Base-by-base conservation (phyloP, 495 filamentous ascomycete genomes). In the Collariella sp. region DNA sequence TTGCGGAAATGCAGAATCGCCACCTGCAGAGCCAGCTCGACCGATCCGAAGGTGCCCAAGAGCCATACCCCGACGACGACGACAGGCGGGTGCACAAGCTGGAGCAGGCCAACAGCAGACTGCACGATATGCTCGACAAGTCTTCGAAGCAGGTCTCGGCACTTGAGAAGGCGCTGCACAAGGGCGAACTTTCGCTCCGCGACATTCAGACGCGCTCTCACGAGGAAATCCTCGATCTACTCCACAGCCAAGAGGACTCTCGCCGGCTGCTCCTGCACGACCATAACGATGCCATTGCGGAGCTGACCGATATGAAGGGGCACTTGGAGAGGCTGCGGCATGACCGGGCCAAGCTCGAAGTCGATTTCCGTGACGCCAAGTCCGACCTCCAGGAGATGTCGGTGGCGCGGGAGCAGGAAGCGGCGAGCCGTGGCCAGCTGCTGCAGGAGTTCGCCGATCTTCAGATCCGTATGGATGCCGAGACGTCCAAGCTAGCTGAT, bases 51-150 rank as follows among this genome's bases (percentile, higher is more conserved):
- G 79, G 77, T 0, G 79, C 82, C 1, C 63, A 69, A 2, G 81
- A 81, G 39, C 76, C 82, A 26, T 77, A 75, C 35, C 72, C 83
- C 44, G 88, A 96, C 48, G 86, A 96, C 48, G 86, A 95, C n/a
- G 91, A 84, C 58, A 79, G 85, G 51, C 85, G 93, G 0, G 83
- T 96, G 60, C 85, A 95, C 59, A 93, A 95, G 66, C 76, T 98
- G 13, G 91, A 97, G 66, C 84, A 89, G 55, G 93, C 87, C 56
- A 98, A 98, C 70, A 88, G 78, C 66, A 81, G 91, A 50, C 79
- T 98, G 15, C 91, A 98, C 60, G 90, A 96, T 56, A 86, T 94
- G 76, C 84, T 98, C 5, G 93, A 98, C 66, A 89, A 96, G 64
- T 96, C 93, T 2, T 76, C 87, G 7, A 90, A 91, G 76, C 95